Conservation (phyloP, 1,284 basidiomycete species). For the Porogramme epimiltina region DNA sequence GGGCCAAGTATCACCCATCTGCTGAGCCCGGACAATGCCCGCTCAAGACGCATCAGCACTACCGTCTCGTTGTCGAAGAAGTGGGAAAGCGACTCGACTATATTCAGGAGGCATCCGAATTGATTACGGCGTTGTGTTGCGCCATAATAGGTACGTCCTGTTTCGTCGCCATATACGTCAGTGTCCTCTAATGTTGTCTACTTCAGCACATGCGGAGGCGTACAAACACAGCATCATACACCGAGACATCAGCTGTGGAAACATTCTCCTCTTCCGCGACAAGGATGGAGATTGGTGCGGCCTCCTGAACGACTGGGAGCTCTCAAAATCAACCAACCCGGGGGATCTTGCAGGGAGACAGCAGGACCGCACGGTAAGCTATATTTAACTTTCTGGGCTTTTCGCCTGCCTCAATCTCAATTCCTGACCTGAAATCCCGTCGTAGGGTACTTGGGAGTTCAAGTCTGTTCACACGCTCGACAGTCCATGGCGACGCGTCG, state of each 20-base stretch:
- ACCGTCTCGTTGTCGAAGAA: slow-evolving; percentile 15
- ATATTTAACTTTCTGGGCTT: not conserved
- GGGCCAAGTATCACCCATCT: not conserved
- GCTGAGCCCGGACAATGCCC: not conserved
- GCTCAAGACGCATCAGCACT: slow-evolving; percentile 10
- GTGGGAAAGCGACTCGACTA: slow-evolving; percentile 8
- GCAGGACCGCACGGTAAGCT: slow-evolving; percentile 6
- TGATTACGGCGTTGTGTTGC: not conserved
- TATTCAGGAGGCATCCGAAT: not conserved
- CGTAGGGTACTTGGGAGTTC: slow-evolving; percentile 15
- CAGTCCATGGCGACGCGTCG: not conserved
- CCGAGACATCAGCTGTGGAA: slow-evolving; percentile 11
- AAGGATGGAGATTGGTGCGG: not conserved
- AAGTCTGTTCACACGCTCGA: slow-evolving; percentile 6
- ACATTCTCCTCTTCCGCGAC: slow-evolving; percentile 8
- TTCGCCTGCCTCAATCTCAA: too few relatives aligned
- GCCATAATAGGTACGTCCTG: slow-evolving; percentile 1
- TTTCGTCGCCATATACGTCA: not conserved
- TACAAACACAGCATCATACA: slow-evolving; percentile 2
- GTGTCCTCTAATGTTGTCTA: not conserved
- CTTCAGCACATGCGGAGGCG: slow-evolving; percentile 2
- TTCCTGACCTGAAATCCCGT: not conserved
- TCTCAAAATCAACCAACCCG: slow-evolving; percentile 1
- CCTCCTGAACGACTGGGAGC: slow-evolving; percentile 8
- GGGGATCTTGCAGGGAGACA: not conserved